phyloP scores from a whole-genome alignment of 768 basidiomycete species.

The Lactifluus rugatus region DNA sequence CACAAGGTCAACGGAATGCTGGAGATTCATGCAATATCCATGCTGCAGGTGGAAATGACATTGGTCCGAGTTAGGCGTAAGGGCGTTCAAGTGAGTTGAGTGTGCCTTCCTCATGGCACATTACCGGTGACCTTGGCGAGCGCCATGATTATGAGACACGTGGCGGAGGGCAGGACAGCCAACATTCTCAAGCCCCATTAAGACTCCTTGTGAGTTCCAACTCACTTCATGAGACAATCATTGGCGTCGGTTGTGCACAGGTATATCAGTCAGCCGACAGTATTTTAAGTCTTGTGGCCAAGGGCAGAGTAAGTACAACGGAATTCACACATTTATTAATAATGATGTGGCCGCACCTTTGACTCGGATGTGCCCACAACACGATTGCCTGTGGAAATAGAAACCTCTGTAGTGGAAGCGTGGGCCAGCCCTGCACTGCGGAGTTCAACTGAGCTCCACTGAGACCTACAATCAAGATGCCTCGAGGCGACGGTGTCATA shows the following conservation, averaged over 20 bases:
- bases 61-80: conserved; percentile 4
- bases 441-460: too few species aligned
- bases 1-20: conserved; percentile 4
- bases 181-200: background rate
- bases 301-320: background rate
- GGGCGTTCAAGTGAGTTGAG: background rate
- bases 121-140: too few species aligned
- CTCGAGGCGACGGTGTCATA: background rate
- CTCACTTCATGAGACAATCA: background rate
- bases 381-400: too few species aligned
- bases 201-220: background rate
- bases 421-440: too few species aligned
- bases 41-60: too few species aligned
- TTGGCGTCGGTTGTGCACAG: background rate
- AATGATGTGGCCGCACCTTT: background rate
- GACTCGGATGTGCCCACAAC: background rate
- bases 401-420: too few species aligned
- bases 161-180: background rate
- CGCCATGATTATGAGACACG: background rate
- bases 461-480: background rate
- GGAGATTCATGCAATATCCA: background rate
- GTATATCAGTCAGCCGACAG: background rate
- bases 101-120: conserved; percentile 1
- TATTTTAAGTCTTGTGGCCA: background rate
- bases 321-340: background rate